Conservation (phyloP, 257 asterid genomes). For the Rehmannia glutinosa region DNA sequence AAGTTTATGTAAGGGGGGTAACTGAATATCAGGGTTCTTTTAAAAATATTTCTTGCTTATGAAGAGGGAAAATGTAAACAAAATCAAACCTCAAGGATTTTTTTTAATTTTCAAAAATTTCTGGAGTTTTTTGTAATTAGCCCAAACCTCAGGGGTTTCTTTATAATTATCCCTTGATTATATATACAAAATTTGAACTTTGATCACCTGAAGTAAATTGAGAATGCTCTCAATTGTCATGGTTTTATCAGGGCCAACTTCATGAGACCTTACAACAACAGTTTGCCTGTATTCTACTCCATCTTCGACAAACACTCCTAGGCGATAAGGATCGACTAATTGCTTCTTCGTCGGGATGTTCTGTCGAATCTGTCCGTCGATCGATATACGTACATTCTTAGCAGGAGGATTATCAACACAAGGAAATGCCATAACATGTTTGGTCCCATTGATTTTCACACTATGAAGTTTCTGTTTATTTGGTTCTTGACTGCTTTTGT, state of each 20-base stretch:
- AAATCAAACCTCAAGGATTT: too few relatives aligned
- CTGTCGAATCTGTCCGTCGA: conserved; percentile 47
- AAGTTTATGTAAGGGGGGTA: too few relatives aligned
- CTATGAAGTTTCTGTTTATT: conserved; percentile 34
- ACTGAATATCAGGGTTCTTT: too few relatives aligned
- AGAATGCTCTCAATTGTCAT: conserved; percentile 62
- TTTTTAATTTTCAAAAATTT: too few relatives aligned
- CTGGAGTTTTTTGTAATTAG: too few relatives aligned
- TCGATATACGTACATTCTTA: conserved; percentile 17
- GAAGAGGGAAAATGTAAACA: too few relatives aligned
- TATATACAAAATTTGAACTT: background rate
- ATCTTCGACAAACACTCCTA: conserved; percentile 49
- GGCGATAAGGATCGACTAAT: conserved; percentile 56
- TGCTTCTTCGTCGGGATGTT: conserved; percentile 86
- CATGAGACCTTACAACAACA: conserved; percentile 65
- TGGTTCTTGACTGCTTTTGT: conserved; percentile 20
- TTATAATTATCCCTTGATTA: too few relatives aligned
- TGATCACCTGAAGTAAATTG: conserved; percentile 60
- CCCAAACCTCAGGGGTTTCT: too few relatives aligned
- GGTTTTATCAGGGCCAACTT: conserved; percentile 70
- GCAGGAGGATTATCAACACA: background rate
- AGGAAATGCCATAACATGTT: background rate
- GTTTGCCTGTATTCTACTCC: conserved; percentile 70
- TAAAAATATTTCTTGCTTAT: too few relatives aligned
- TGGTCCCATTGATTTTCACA: conserved; percentile 39